These are phyloP conservation scores for Monascus purpureus DNA, from an alignment of 495 filamentous ascomycete genomes.

Conservation along the genomic window DNA sequence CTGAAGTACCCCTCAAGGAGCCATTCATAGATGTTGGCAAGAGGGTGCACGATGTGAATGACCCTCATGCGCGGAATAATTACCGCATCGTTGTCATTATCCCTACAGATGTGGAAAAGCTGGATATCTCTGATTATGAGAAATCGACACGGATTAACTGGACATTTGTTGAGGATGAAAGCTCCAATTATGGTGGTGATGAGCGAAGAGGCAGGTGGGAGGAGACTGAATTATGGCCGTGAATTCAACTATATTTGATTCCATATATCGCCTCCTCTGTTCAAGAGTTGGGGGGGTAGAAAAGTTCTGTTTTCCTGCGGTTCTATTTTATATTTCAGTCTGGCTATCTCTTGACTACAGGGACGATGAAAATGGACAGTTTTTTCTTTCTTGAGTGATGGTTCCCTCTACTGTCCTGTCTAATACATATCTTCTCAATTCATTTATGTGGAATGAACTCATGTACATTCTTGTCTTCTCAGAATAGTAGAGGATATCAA, in stretches of 20 bases:
- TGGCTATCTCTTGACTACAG: too few species aligned
- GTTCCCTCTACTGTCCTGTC: too few species aligned
- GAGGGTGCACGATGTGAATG: slow-evolving; percentile 53
- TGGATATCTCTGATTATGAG: slow-evolving; percentile 56
- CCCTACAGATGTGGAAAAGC: slow-evolving; percentile 65
- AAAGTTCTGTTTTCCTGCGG: neutral
- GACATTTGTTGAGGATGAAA: slow-evolving; percentile 25
- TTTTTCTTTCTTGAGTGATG: too few species aligned
- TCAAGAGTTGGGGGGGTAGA: slow-evolving; percentile 1
- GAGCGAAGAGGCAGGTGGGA: slow-evolving; percentile 48
- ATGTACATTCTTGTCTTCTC: too few species aligned
- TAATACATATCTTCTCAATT: too few species aligned
- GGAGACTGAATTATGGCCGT: slow-evolving; percentile 74
- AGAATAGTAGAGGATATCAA: too few species aligned
- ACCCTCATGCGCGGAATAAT: slow-evolving; percentile 55
- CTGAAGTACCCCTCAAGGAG: slow-evolving; percentile 29
- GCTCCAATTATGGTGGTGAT: slow-evolving; percentile 12
- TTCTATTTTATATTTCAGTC: too few species aligned
- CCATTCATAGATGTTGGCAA: too few species aligned
- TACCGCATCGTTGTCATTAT: slow-evolving; percentile 76
- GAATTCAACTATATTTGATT: slow-evolving; percentile 6
- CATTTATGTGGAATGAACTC: too few species aligned
- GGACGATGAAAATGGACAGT: too few species aligned
- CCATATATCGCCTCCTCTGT: slow-evolving; percentile 3
- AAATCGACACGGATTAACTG: slow-evolving; percentile 54